Conservation (phyloP, 2,329 filamentous ascomycete genomes). For the Aspergillus aculeatinus region DNA sequence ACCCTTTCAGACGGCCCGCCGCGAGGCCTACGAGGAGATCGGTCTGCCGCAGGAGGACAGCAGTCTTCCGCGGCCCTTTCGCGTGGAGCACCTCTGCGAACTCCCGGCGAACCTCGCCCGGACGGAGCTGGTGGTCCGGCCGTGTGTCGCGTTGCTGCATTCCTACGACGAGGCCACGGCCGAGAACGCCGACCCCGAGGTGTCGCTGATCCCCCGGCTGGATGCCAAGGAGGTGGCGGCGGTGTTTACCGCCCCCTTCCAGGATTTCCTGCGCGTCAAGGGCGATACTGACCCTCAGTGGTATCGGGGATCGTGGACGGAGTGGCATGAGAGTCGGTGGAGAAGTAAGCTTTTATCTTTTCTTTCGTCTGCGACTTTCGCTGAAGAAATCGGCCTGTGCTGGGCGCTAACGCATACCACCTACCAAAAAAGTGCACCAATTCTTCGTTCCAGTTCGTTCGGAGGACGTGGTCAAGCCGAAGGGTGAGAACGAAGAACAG, state of each 20-base stretch:
- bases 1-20: slow-evolving; percentile 75
- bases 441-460: slow-evolving; percentile 82
- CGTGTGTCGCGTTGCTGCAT: slow-evolving; percentile 76
- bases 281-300: slow-evolving; percentile 66
- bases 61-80: slow-evolving; percentile 72
- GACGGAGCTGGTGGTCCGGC: slow-evolving; percentile 71
- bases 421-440: slow-evolving; percentile 65
- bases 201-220: slow-evolving; percentile 72
- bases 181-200: slow-evolving; percentile 57
- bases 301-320: slow-evolving; percentile 82
- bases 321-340: slow-evolving; percentile 79
- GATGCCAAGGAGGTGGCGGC: slow-evolving; percentile 91
- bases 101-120: slow-evolving; percentile 74
- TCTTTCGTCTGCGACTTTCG: background rate
- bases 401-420: background rate
- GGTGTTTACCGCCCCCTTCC: slow-evolving; percentile 86
- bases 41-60: slow-evolving; percentile 72
- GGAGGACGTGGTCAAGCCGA: slow-evolving; percentile 65
- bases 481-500: slow-evolving; percentile 42
- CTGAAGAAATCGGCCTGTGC: background rate
- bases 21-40: slow-evolving; percentile 92
- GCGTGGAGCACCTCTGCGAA: slow-evolving; percentile 82
- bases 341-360: slow-evolving; percentile 42
- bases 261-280: slow-evolving; percentile 68
- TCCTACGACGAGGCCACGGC: slow-evolving; percentile 52